Evolutionary conservation across 805 yeast species (phyloP), one percentile per base, ranked within the genome.

Genomic region (Cyberlindnera lachancei): DNA sequence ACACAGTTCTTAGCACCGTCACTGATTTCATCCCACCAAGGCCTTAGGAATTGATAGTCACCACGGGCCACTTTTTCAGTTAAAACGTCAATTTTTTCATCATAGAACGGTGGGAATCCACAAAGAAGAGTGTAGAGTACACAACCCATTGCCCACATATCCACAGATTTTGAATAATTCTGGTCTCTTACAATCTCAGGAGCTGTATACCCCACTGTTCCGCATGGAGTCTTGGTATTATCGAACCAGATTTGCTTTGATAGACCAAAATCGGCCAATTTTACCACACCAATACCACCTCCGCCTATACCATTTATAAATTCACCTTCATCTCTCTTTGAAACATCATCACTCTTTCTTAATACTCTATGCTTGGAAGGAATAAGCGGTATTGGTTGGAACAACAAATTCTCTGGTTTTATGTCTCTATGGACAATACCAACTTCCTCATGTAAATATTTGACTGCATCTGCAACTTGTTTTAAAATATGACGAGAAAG

Each of bases 361-460:
- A 58, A 30, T 18, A 33, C 33, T 18, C 23, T 26, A 6, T 15
- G 11, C 18, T 31, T 39, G 9, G 48, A 41, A 7, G 49, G 45
- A 5, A 32, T 16, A 12, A 45, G 7, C 9, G 41, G 41, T 15
- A 51, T 49, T 12, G 47, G 49, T 22, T 90, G 95, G 39, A 90
- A 65, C 29, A 90, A 59, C 34, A 90, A 76, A 52, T 92, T 90
- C 47, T 86, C 98, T 0, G 98, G 98, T 59, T 92, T 92, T 41
- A 92, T 83, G 53, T 92, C 98, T 35, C 97, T 72, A 56, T 92
- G 98, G 10, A 87, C 92, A 48, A 92, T 87, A 12, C 96, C 96
- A 49, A 83, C 75, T 16, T 88, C 79, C 49, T 85, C 90, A 56
- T 92, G 98, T 31, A 92, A 67, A 53, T 90, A 92, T 0, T 94